A percentile compares a stretch with the other conserved stretches of the same genome.
Evolutionary conservation across 257 asterid genomes (phyloP).

Genomic region (Ehretia macrophylla): DNA sequence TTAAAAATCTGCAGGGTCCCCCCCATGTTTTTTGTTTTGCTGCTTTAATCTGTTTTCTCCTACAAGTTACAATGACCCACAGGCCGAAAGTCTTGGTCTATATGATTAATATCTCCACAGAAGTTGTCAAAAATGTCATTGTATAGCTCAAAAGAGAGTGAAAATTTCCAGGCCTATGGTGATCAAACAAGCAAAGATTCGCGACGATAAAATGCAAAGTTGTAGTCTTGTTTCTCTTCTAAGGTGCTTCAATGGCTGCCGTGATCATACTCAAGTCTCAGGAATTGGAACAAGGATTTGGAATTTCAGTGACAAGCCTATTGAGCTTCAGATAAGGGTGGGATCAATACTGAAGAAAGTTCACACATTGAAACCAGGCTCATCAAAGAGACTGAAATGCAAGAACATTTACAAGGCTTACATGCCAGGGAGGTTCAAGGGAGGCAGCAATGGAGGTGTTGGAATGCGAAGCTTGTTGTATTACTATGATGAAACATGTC

Average conservation of each 20-base stretch:
- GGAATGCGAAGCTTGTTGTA: conserved; percentile 60
- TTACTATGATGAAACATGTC: conserved; percentile 80
- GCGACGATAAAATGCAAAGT: background rate
- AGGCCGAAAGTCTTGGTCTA: background rate
- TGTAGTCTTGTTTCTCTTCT: background rate
- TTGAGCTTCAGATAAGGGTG: conserved; percentile 74
- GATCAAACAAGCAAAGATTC: background rate
- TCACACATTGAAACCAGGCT: conserved; percentile 69
- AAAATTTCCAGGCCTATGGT: background rate
- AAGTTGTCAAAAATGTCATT: background rate
- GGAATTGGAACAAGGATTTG: conserved; percentile 56
- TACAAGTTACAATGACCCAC: background rate
- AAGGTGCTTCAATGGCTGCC: background rate
- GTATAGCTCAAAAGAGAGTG: no score
- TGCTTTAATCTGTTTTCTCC: background rate
- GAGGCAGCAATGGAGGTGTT: conserved; percentile 22
- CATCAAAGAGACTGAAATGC: conserved; percentile 62
- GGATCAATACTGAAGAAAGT: conserved; percentile 72
- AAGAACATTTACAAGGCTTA: conserved; percentile 75
- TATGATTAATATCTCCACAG: background rate
- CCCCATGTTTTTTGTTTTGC: no score
- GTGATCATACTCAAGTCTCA: conserved; percentile 7
- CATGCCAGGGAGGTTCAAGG: conserved; percentile 57
- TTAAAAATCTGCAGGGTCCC: background rate
- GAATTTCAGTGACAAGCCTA: conserved; percentile 59